Conservation (phyloP, 2,329 filamentous ascomycete genomes). For the Ophiosphaerella narmari region DNA sequence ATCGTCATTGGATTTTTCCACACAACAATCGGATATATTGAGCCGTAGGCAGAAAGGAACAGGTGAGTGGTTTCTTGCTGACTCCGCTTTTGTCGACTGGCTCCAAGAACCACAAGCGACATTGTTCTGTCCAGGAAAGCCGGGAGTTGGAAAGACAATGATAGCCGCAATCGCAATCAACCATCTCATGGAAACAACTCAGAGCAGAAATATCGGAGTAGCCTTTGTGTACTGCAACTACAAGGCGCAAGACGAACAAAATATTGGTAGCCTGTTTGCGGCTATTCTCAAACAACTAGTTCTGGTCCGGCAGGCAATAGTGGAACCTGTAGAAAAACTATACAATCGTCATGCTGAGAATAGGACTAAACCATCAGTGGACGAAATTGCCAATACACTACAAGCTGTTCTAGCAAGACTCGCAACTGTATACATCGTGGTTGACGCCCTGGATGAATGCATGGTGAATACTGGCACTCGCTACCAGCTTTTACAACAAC, state of each 20-base stretch:
- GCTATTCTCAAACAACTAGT: conserved; percentile 19
- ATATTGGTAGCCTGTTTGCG: conserved; percentile 3
- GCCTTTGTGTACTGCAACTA: conserved; percentile 57
- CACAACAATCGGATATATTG: conserved; percentile 21
- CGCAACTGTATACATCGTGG: conserved; percentile 18
- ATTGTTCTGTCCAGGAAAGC: conserved; percentile 16
- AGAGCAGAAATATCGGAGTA: conserved; percentile 41
- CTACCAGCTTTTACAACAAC: neutral
- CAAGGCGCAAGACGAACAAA: conserved; percentile 45
- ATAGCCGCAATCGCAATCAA: conserved; percentile 29
- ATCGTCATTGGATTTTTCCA: conserved; percentile 9
- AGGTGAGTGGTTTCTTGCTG: no score
- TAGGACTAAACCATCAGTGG: conserved; percentile 10
- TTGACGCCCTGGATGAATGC: conserved; percentile 46
- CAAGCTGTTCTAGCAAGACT: conserved; percentile 6
- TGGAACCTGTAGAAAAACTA: conserved; percentile 3
- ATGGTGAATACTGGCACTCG: conserved; percentile 10
- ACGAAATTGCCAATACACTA: conserved; percentile 9
- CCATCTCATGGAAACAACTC: neutral
- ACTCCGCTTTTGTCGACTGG: conserved; percentile 3
- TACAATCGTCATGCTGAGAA: conserved; percentile 1
- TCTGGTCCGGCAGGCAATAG: conserved; percentile 1
- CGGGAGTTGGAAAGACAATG: conserved; percentile 36
- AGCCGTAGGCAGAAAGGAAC: conserved; percentile 5
- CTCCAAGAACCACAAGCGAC: conserved; percentile 15